These are phyloP conservation scores for Coemansia sp. DNA, from an alignment of 192 early-diverging fungal species.

Conservation along the genomic window DNA sequence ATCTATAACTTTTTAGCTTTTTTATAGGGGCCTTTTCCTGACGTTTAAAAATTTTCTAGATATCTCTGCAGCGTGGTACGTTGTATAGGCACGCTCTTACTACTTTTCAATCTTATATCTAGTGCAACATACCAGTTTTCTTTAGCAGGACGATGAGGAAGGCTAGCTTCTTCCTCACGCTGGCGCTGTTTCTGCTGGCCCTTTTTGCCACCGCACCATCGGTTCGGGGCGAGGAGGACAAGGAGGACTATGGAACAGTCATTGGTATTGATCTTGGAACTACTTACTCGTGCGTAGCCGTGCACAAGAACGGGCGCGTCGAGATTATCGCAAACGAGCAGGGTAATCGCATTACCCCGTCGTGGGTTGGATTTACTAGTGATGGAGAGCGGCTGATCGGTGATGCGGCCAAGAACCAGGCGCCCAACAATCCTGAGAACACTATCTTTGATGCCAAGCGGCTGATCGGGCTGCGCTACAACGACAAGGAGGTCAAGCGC, in stretches of 20 bases:
- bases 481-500: slow-evolving; percentile 85
- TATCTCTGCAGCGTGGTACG: background rate
- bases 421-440: slow-evolving; percentile 82
- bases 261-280: slow-evolving; percentile 97
- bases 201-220: slow-evolving; percentile 35
- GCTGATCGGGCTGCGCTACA: slow-evolving; percentile 84
- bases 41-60: no score
- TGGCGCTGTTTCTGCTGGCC: slow-evolving; percentile 46
- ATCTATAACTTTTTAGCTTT: slow-evolving; percentile 13
- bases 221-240: slow-evolving; percentile 46
- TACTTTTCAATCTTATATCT: slow-evolving; percentile 2
- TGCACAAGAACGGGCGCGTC: slow-evolving; percentile 90
- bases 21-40: background rate
- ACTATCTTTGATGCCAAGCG: slow-evolving; percentile 95
- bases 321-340: slow-evolving; percentile 99
- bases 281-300: slow-evolving; percentile 90
- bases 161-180: slow-evolving; percentile 48
- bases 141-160: slow-evolving; percentile 35
- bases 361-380: slow-evolving; percentile 87
- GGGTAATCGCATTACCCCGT: slow-evolving; percentile 92
- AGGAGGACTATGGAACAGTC: slow-evolving; percentile 57
- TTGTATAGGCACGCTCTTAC: no score
- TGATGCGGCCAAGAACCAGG: slow-evolving; percentile 95
- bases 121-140: slow-evolving; percentile 2
- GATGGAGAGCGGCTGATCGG: slow-evolving; percentile 89